Evolutionary conservation across 495 filamentous ascomycete species (phyloP), one percentile per base, ranked within the genome.

Genomic region (Astrothelium subdiscretum): DNA sequence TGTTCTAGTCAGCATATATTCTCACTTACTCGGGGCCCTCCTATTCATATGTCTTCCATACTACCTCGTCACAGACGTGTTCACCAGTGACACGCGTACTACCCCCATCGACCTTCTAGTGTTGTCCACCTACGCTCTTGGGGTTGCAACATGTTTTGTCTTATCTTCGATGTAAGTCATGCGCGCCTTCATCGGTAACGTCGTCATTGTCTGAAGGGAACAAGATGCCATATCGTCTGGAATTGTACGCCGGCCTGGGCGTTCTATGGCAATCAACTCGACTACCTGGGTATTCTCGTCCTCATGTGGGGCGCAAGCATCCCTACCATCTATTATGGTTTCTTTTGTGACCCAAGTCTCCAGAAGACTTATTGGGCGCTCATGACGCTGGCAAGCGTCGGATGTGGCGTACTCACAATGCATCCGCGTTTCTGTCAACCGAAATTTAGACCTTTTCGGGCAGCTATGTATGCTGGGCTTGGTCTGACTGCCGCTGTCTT

Each of bases 241-340:
- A 80, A 79, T 54, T 80, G 82, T 66, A 78, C 72, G 61, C 65
- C 70, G 24, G 51, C 65, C 1, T 63, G 76, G 15, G 73, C 73
- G 29, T 64, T 44, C n/a, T 62, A 77, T 2, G 77, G 75, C 12
- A 70, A 78, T 58, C 75, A 78, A 58, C 67, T 82, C 15, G 80
- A 83, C 65, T 78, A 79, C 64, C 70, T 77, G 44, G 80, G 82
- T 20, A 77, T 85, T 57, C 68, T 83, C 18, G 58, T 80, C 4
- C 68, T 83, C 11, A 83, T 82, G 76, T 82, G 78, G 76, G 71
- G 75, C 18, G 75, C 80, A 20, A 78, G 76, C 59, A 69, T 83
- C 18, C 78, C 80, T 13, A 73, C 76, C 10, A 74, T 80, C 10
- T 81, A 81, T 65, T 83, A 81, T 66, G 74, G 72, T 52, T 80